phyloP scores from a whole-genome alignment of 768 basidiomycete genomes.

The Serendipita sp. region DNA sequence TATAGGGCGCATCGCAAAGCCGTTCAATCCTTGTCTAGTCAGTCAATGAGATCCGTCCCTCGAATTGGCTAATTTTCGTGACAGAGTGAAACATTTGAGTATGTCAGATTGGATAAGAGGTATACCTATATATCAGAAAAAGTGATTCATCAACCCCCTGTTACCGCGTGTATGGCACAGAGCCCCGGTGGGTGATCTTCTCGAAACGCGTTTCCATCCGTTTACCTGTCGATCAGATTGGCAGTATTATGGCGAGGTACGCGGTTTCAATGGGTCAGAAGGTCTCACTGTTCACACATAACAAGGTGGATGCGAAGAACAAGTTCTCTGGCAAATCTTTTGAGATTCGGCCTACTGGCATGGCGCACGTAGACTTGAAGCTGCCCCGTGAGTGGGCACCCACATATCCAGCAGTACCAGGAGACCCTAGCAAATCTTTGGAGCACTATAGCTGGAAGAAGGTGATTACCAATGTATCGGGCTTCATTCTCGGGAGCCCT shows the following conservation, averaged over 20 bases:
- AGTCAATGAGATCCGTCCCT: background rate
- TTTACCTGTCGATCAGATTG: conserved; percentile 26
- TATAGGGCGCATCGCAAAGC: conserved; percentile 90
- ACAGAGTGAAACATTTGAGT: conserved; percentile 88
- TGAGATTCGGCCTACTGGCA: conserved; percentile 90
- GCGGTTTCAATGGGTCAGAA: conserved; percentile 5
- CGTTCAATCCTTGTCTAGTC: conserved; percentile 87
- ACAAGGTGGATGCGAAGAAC: conserved; percentile 85
- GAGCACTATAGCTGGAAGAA: conserved; percentile 97
- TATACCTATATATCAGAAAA: conserved; percentile 93
- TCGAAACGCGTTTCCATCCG: background rate
- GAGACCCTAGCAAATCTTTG: conserved; percentile 33
- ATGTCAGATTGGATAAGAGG: conserved; percentile 69
- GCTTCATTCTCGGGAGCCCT: conserved; percentile 81
- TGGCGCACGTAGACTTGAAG: conserved; percentile 74
- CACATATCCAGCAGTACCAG: conserved; percentile 38
- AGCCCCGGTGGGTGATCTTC: conserved; percentile 28
- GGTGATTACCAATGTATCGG: conserved; percentile 78
- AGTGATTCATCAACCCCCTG: conserved; percentile 94
- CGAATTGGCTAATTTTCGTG: background rate
- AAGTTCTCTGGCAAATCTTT: conserved; percentile 95
- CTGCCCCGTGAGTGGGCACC: conserved; percentile 52
- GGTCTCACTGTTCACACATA: background rate
- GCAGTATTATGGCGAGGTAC: conserved; percentile 80
- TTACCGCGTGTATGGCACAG: conserved; percentile 92